Evolutionary conservation across 768 basidiomycete genomes (phyloP).

Genomic region (Leucosporidium yakuticum): DNA sequence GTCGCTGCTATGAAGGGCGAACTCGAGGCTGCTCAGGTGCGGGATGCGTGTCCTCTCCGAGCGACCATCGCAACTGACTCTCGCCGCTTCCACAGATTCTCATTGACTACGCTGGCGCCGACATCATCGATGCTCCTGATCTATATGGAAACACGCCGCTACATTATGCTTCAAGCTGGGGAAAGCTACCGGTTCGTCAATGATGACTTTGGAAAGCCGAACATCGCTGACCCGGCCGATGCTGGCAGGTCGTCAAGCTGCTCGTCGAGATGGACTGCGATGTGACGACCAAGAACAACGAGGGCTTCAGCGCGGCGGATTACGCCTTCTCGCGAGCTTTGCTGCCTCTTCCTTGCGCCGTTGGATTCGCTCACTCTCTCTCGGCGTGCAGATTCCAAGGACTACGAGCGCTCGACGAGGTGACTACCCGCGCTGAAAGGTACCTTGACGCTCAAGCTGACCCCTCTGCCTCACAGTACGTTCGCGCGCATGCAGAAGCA

Average conservation of each 20-base stretch:
- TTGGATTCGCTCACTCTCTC: background rate
- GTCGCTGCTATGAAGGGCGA: constrained; percentile 36
- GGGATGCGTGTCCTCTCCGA: background rate
- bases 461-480: background rate
- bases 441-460: too few relatives aligned
- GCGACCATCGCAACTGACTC: too few relatives aligned
- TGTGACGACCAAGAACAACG: constrained; percentile 30
- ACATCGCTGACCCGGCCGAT: background rate
- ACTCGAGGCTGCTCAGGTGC: constrained; percentile 23
- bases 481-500: background rate
- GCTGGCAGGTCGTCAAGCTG: constrained; percentile 26
- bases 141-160: constrained; percentile 36
- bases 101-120: constrained; percentile 34
- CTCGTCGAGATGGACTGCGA: constrained; percentile 34
- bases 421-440: background rate
- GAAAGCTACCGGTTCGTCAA: background rate
- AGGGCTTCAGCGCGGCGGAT: constrained; percentile 36
- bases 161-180: constrained; percentile 33
- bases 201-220: too few relatives aligned
- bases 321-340: constrained; percentile 27
- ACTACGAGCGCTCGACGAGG: constrained; percentile 2
- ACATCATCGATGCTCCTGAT: constrained; percentile 35
- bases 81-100: constrained; percentile 20
- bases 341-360: too few relatives aligned
- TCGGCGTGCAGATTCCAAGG: background rate